Evolutionary conservation across 2,329 filamentous ascomycete species (phyloP).

Genomic region (Thermochaetoides dissita): DNA sequence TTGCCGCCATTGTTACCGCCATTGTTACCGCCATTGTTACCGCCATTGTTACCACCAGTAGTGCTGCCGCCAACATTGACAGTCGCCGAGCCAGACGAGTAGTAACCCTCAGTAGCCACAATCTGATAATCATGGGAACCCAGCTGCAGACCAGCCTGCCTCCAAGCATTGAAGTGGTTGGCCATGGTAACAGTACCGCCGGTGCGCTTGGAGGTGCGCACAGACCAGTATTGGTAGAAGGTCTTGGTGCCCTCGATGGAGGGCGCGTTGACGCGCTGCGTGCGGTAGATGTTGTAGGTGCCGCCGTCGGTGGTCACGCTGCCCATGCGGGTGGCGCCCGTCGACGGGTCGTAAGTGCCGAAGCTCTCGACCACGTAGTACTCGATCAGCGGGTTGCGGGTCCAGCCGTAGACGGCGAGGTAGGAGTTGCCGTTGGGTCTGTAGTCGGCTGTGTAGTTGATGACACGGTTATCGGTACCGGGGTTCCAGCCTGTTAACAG

Average conservation of each 20-base stretch:
- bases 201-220: slow-evolving; percentile 32
- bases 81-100: slow-evolving; percentile 31
- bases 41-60: slow-evolving; percentile 8
- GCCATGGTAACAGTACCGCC: slow-evolving; percentile 35
- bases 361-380: slow-evolving; percentile 26
- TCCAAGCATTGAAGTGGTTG: slow-evolving; percentile 42
- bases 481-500: background rate
- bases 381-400: slow-evolving; percentile 20
- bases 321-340: slow-evolving; percentile 21
- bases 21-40: slow-evolving; percentile 3
- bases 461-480: slow-evolving; percentile 11
- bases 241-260: slow-evolving; percentile 33
- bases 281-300: slow-evolving; percentile 24
- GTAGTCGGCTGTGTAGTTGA: slow-evolving; percentile 35
- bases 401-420: slow-evolving; percentile 27
- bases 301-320: slow-evolving; percentile 21
- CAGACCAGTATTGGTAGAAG: slow-evolving; percentile 38
- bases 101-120: slow-evolving; percentile 38
- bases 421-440: slow-evolving; percentile 34
- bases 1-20: slow-evolving; percentile 3
- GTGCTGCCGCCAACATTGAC: slow-evolving; percentile 22
- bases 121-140: slow-evolving; percentile 40
- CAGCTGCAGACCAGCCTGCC: slow-evolving; percentile 27
- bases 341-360: slow-evolving; percentile 28
- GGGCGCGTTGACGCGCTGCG: slow-evolving; percentile 26